Evolutionary conservation across 2,329 filamentous ascomycete genomes (phyloP).

Genomic region (Verticillium alfalfae): DNA sequence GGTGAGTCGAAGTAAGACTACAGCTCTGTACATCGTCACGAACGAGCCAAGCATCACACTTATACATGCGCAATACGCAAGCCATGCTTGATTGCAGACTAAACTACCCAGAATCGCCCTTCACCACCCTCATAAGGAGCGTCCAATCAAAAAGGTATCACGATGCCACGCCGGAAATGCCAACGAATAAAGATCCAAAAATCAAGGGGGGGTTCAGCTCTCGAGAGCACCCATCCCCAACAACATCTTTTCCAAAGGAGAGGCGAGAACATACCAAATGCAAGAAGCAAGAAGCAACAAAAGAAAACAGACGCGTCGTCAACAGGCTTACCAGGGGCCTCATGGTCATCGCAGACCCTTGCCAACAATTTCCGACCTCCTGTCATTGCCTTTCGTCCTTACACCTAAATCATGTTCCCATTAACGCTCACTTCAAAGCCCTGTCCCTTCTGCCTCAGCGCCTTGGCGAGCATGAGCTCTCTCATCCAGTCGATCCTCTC

Average conservation of each 20-base stretch:
- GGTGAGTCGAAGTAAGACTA: too few species aligned
- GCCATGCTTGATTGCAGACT: not conserved
- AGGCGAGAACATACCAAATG: not conserved
- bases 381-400: not conserved
- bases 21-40: too few species aligned
- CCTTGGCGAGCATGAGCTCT: constrained; percentile 87
- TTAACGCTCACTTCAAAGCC: constrained; percentile 81
- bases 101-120: not conserved
- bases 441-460: constrained; percentile 75
- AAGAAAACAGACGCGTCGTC: not conserved
- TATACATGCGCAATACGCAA: not conserved
- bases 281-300: too few species aligned
- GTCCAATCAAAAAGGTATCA: constrained; percentile 1
- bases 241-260: not conserved
- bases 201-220: not conserved
- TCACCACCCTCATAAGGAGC: not conserved
- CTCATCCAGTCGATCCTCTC: constrained; percentile 97
- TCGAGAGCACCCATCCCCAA: constrained; percentile 1
- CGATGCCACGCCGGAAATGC: not conserved
- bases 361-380: too few species aligned
- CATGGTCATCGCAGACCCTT: too few species aligned
- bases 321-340: not conserved
- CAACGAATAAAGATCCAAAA: constrained; percentile 2
- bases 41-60: too few species aligned
- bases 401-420: constrained; percentile 61